Conservation (phyloP, 352 stramenopile genomes). For the Pythium periplocum region DNA sequence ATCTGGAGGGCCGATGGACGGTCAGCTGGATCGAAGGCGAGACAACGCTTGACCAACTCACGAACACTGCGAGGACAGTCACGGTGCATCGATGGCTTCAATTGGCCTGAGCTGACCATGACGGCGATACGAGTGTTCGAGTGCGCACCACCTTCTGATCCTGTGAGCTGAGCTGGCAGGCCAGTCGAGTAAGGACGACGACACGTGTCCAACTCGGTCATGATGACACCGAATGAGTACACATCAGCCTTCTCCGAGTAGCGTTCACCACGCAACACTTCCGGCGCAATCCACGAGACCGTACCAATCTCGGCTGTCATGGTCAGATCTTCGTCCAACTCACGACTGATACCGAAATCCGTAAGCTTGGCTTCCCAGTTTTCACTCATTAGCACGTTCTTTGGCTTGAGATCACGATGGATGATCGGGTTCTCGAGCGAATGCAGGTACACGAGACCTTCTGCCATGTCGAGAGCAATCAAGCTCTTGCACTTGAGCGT, state of each 20-base stretch:
- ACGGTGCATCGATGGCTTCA: constrained; percentile 38
- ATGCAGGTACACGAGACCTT: constrained; percentile 44
- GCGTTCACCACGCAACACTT: constrained; percentile 24
- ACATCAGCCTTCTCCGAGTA: constrained; percentile 19
- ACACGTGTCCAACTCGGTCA: constrained; percentile 33
- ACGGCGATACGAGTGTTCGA: constrained; percentile 12
- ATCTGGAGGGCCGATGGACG: constrained; percentile 60
- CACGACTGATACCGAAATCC: constrained; percentile 53
- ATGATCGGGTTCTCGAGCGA: constrained; percentile 47
- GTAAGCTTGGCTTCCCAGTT: constrained; percentile 40
- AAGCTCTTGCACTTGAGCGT: constrained; percentile 30
- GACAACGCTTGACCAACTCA: constrained; percentile 40
- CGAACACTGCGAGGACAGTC: constrained; percentile 49
- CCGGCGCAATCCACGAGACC: constrained; percentile 31
- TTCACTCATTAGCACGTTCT: constrained; percentile 35
- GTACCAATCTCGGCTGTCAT: constrained; percentile 32
- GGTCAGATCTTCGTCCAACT: constrained; percentile 20
- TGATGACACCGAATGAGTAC: constrained; percentile 32
- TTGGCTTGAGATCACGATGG: constrained; percentile 43
- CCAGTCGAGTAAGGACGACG: constrained; percentile 20
- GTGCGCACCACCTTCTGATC: neutral
- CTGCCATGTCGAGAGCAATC: constrained; percentile 36
- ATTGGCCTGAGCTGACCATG: constrained; percentile 25
- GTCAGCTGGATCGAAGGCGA: constrained; percentile 42
- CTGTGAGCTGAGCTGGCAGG: constrained; percentile 6